A percentile compares a stretch with the other conserved stretches of the same genome.
These are phyloP conservation scores for Cyberlindnera mississippiensis DNA, from an alignment of 805 yeast species.

Conservation along the genomic window DNA sequence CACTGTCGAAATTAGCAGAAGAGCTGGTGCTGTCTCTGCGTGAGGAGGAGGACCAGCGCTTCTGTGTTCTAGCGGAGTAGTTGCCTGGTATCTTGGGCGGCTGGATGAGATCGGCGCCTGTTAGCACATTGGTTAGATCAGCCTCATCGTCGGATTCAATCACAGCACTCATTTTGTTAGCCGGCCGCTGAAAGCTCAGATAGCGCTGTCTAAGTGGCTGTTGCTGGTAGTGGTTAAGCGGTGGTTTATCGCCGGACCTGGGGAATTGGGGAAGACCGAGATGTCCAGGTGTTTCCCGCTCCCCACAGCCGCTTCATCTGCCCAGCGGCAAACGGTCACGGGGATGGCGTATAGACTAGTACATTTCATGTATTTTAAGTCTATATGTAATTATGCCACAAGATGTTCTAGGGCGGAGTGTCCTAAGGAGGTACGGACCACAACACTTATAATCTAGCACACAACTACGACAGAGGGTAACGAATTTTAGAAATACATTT, in stretches of 20 bases:
- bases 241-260: background rate
- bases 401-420: too few relatives aligned
- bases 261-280: background rate
- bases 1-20: conserved; percentile 44
- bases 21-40: conserved; percentile 12
- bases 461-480: background rate
- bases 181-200: background rate
- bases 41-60: conserved; percentile 41
- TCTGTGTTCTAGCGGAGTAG: conserved; percentile 51
- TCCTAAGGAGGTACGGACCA: too few relatives aligned
- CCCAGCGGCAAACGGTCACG: too few relatives aligned
- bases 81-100: conserved; percentile 46
- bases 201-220: background rate
- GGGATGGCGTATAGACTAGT: too few relatives aligned
- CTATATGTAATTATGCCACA: too few relatives aligned
- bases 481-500: conserved; percentile 12
- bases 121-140: conserved; percentile 15
- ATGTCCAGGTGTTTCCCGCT: background rate
- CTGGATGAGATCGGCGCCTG: conserved; percentile 33
- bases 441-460: too few relatives aligned
- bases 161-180: conserved; percentile 28
- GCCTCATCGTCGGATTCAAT: conserved; percentile 31
- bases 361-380: too few relatives aligned
- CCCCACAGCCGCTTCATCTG: background rate
- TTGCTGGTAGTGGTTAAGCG: background rate